Conservation (phyloP, 306 rosid species). For the Rosa chinensis region DNA sequence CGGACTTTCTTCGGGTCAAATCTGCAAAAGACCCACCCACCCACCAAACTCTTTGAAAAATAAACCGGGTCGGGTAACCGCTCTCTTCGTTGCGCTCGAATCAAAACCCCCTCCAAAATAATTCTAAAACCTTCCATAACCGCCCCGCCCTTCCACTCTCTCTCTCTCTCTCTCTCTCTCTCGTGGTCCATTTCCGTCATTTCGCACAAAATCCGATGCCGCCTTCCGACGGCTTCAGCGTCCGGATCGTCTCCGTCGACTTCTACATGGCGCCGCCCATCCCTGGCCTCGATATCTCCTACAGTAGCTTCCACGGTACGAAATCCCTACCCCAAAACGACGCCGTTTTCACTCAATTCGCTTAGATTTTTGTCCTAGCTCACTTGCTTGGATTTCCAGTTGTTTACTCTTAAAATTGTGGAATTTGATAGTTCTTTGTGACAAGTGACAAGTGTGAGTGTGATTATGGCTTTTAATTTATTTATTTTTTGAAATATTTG, state of each 20-base stretch:
- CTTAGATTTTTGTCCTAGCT: background rate
- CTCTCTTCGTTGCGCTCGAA: slow-evolving; percentile 12
- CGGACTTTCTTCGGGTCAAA: too few species aligned
- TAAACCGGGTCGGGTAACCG: slow-evolving; percentile 12
- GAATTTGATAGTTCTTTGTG: background rate
- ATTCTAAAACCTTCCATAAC: background rate
- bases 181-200: slow-evolving; percentile 10
- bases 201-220: slow-evolving; percentile 29
- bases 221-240: slow-evolving; percentile 47
- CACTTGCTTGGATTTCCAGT: background rate
- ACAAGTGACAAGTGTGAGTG: background rate
- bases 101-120: background rate
- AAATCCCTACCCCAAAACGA: background rate
- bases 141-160: background rate
- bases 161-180: background rate
- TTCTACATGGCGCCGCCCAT: slow-evolving; percentile 78
- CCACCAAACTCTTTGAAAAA: background rate
- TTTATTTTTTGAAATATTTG: slow-evolving; percentile 6
- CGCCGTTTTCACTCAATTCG: background rate
- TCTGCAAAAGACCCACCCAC: too few species aligned
- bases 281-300: slow-evolving; percentile 58
- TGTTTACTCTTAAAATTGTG: background rate
- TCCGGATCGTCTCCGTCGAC: slow-evolving; percentile 80
- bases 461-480: background rate
- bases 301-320: slow-evolving; percentile 88